Evolutionary conservation across 2,329 filamentous ascomycete species (phyloP), one percentile per base, ranked within the genome.

Genomic region (Aspergillus japonicus): DNA sequence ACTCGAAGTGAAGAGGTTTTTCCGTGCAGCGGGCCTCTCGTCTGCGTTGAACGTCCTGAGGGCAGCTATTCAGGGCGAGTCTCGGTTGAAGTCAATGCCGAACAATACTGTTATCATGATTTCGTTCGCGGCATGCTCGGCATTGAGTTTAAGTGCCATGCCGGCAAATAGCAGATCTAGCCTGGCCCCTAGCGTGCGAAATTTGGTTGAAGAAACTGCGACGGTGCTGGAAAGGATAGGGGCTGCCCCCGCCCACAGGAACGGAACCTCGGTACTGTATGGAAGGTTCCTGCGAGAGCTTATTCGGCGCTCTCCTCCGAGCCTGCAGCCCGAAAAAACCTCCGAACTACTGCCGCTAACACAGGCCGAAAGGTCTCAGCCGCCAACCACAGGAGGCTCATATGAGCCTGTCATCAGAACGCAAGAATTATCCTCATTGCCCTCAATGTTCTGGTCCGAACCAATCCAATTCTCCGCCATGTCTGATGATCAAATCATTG

Each of bases 61-160:
- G 23, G 87, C 87, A 1, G 88, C 88, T 0, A 89, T 91, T 5
- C 88, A 90, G 71, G 88, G 88, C 35, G 89, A 91, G 69, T 78
- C 81, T 0, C 83, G 88, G 62, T 80, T 91, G 0, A 86, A 86
- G 57, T 90, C 88, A 0, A 91, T 91, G 88, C 89, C 89, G 0
- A 91, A 91, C 73, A 91, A 91, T 66, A 90, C 89, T 0, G 85
- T 88, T 57, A 89, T 91, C 64, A 91, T 91, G 89, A 89, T 91
- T 12, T 89, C 88, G 1, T 91, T 90, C 64, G 88, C 89, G 0
- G 87, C 87, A 4, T 89, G 86, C 66, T 89, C 89, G 62, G 87
- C 87, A 0, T 73, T 89, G n/a, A 83, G 85, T 10, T 79, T 89
- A 4, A 87, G 85, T 64, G 81, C 85, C 0, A 84, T 85, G 51